Evolutionary conservation across 2,329 filamentous ascomycete genomes (phyloP), one percentile per base, ranked within the genome.

Genomic region (Decorospora gaudefroyi): DNA sequence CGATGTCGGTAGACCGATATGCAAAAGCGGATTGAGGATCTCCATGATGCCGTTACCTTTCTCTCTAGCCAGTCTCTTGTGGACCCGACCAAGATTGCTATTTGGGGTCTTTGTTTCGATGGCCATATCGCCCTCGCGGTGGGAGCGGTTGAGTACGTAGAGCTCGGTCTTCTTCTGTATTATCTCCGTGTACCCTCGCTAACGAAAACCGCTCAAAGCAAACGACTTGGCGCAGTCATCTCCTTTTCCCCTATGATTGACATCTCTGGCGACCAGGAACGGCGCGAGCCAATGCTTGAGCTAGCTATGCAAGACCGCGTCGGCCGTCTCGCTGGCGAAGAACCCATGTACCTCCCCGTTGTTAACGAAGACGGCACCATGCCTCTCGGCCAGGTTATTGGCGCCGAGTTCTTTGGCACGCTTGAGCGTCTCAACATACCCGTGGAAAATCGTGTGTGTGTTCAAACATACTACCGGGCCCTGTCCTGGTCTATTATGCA

Each of bases 381-480:
- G 11, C 45, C 45, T n/a, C 21, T 39, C 16, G 40, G 40, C n/a
- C 45, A 39, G n/a, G 19, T 34, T 8, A 21, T 37, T 10, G 41
- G 41, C 13, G 27, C 22, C 19, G n/a, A n/a, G n/a, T 45, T 49
- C 35, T 38, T 49, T 22, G 25, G 21, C 4, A 38, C 46, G 3
- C 22, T 49, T 34, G 41, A 46, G 3, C 12, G 13, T 11, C 28
- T 46, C 22, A 38, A 42, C 7, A 22, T 46, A 16, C 34, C 35
- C 30, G 23, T 49, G 12, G 41, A 49, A 29, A 49, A 49, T 25
- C 41, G 41, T 13, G 42, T 46, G 33, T 35, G 34, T 10, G 46
- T 29, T 12, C 46, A 49, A 4, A 49, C 28, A 12, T 49, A 49
- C 31, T 16, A 35, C 21, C 34, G 42, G 13, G n/a, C 21, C 23